Base-by-base conservation (phyloP, 768 basidiomycete species). In the Tephrocybe rancida region DNA sequence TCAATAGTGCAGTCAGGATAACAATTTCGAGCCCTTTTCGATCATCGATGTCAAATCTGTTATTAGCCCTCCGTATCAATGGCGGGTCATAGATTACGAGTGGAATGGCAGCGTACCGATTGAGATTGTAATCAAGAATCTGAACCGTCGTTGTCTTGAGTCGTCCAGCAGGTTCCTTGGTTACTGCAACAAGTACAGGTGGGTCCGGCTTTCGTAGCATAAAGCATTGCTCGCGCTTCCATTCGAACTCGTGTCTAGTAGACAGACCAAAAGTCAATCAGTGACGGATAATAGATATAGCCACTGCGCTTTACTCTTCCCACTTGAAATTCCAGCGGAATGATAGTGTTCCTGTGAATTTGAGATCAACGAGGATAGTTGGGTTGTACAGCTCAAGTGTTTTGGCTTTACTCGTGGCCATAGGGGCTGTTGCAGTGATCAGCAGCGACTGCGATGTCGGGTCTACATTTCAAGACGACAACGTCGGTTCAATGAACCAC, bases 141-240 rank as follows among this genome's bases (percentile, higher is more conserved):
- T 94, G 92, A 25, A 92, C 74, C 2, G 84, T 77, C 0, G 80
- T 67, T 11, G 86, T 84, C 62, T 83, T 87, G 41, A 87, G 72
- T 21, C 82, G 76, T 6, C 87, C 86, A 2, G 84, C 74, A 1
- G 84, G 80, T 55, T 92, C 92, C 62, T 87, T 91, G 2, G 89
- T 91, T 25, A 92, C 77, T 0, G 90, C 90, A 11, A 94, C 86
- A 9, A 92, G 80, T 1, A 94, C 90, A 3, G 92, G 88, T 5
- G 92, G 92, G 59, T 94, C 92, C 8, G 91, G 92, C 64, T 92
- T 92, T 19, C 91, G 83, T 38, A 92, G 67, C 68, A 93, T 82
- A 68, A 79, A 92, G 69, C 90, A 92, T 59, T 88, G 87, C 64
- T 92, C 90, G 39, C 87, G 80, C 63, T 84, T 88, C 91, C 92